Conservation (phyloP, 495 filamentous ascomycete species). For the Sabuloglossum arenarium region DNA sequence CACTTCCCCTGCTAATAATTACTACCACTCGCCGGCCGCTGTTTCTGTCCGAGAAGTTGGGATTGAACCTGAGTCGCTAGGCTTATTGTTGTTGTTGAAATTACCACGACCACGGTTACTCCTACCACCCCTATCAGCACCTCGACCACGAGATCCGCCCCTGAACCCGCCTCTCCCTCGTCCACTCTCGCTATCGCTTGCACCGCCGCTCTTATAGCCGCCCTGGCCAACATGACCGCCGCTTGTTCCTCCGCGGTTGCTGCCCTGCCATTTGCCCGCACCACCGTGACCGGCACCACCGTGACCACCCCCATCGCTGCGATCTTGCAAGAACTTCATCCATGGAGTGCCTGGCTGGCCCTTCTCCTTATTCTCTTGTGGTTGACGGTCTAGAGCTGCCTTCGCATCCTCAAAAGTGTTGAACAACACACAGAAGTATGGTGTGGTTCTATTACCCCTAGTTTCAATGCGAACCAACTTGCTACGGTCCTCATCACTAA, state of each 20-base stretch:
- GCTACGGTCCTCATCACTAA: slow-evolving; percentile 56
- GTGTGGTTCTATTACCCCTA: slow-evolving; percentile 18
- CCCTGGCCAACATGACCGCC: slow-evolving; percentile 28
- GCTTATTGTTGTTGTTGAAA: slow-evolving; percentile 32
- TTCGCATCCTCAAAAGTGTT: slow-evolving; percentile 55
- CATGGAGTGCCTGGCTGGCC: slow-evolving; percentile 34
- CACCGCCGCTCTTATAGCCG: slow-evolving; percentile 54
- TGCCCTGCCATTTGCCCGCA: slow-evolving; percentile 56
- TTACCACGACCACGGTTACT: slow-evolving; percentile 27
- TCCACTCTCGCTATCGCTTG: slow-evolving; percentile 62
- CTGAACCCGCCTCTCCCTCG: slow-evolving; percentile 42
- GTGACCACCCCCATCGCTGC: slow-evolving; percentile 14
- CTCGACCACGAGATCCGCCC: slow-evolving; percentile 35
- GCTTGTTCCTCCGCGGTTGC: slow-evolving; percentile 33
- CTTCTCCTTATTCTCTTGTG: slow-evolving; percentile 41
- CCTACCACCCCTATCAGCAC: slow-evolving; percentile 12
- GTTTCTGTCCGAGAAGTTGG: background rate
- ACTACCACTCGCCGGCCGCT: background rate
- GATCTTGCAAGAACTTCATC: slow-evolving; percentile 19
- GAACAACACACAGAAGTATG: slow-evolving; percentile 69
- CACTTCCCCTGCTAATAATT: background rate
- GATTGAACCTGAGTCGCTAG: slow-evolving; percentile 3
- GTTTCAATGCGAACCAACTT: slow-evolving; percentile 64
- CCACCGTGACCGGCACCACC: slow-evolving; percentile 25
- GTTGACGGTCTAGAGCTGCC: slow-evolving; percentile 46